Evolutionary conservation across 1,284 basidiomycete species (phyloP).

Genomic region (Cutaneotrichosporon daszewskae): DNA sequence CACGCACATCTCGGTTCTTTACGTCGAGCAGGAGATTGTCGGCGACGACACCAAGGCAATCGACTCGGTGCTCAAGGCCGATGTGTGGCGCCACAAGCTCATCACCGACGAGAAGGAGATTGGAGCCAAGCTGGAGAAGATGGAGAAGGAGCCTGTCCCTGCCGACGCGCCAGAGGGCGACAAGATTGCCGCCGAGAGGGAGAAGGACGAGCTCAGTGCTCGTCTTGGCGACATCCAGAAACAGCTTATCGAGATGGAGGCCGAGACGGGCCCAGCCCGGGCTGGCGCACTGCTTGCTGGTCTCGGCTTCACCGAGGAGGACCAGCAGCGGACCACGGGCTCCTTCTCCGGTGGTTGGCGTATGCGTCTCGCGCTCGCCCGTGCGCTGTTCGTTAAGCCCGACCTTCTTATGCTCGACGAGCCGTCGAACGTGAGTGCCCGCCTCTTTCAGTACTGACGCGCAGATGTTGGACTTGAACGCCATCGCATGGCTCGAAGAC

Average conservation of each 20-base stretch:
- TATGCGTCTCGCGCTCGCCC: constrained; percentile 95
- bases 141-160: constrained; percentile 53
- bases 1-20: constrained; percentile 85
- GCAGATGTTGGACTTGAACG: constrained; percentile 58
- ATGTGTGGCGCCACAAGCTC: constrained; percentile 81
- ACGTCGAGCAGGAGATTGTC: constrained; percentile 96
- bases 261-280: constrained; percentile 88
- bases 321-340: constrained; percentile 74
- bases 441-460: too few relatives aligned
- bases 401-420: constrained; percentile 81
- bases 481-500: constrained; percentile 63
- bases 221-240: constrained; percentile 89
- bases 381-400: constrained; percentile 90
- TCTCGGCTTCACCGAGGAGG: constrained; percentile 82
- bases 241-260: constrained; percentile 92
- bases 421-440: too few relatives aligned
- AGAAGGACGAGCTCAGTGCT: constrained; percentile 74
- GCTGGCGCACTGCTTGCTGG: constrained; percentile 87
- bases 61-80: constrained; percentile 90
- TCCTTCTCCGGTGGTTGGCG: constrained; percentile 99
- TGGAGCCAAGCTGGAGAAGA: constrained; percentile 56
- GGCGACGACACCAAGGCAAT: constrained; percentile 91
- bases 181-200: constrained; percentile 66
- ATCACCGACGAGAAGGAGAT: constrained; percentile 16
- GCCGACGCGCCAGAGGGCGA: constrained; percentile 57